Conservation (phyloP, 2,329 filamentous ascomycete genomes). For the Myriosclerotinia duriaeana region DNA sequence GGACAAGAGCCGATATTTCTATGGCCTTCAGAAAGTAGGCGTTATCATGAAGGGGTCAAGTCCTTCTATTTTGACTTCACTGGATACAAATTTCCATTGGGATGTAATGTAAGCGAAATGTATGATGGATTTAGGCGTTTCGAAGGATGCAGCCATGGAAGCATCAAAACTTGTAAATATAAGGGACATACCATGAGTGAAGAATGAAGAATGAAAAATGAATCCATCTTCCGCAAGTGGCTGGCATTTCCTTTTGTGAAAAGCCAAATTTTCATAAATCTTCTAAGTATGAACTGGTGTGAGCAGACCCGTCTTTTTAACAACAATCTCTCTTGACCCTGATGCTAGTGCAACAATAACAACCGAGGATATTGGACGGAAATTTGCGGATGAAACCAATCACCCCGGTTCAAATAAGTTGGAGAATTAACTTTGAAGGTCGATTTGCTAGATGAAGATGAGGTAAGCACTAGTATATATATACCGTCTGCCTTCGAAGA, state of each 20-base stretch:
- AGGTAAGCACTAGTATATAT: constrained; percentile 5
- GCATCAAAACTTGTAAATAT: constrained; percentile 17
- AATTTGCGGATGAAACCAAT: not conserved
- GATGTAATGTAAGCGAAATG: constrained; percentile 26
- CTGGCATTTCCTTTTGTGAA: not conserved
- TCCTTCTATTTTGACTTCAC: not conserved
- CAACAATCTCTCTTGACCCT: not conserved
- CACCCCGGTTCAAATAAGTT: not conserved
- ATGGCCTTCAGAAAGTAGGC: constrained; percentile 50
- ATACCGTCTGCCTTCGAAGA: not conserved
- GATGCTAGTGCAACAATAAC: not conserved
- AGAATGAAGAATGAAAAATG: constrained; percentile 14
- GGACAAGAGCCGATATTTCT: constrained; percentile 64
- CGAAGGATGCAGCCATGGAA: constrained; percentile 44
- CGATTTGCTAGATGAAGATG: not conserved
- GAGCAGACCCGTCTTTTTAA: not conserved
- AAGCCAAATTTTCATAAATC: not conserved
- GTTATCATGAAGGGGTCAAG: not conserved
- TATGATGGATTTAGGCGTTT: constrained; percentile 50
- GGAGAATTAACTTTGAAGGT: not conserved
- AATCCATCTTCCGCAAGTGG: not conserved
- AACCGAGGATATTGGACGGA: constrained; percentile 1
- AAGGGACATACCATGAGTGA: constrained; percentile 22
- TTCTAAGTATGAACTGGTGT: not conserved
- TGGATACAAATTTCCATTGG: constrained; percentile 19